A percentile compares a stretch with the other conserved stretches of the same genome.
Evolutionary conservation across 2,329 filamentous ascomycete genomes (phyloP).

Genomic region (Colletotrichum camelliae): DNA sequence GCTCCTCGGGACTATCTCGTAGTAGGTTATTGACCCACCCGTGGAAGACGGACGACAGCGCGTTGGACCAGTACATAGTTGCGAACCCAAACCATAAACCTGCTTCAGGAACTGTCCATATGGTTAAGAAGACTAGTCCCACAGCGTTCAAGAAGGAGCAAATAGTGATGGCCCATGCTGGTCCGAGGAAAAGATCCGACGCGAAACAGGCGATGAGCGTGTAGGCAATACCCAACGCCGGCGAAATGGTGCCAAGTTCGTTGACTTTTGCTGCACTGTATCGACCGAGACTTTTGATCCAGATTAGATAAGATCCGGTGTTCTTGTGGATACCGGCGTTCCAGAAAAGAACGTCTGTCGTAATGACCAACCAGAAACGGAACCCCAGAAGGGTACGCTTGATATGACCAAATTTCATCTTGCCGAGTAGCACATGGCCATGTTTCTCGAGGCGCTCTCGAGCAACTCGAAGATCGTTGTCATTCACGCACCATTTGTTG

Average conservation of each 20-base stretch:
- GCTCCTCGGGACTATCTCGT: background rate
- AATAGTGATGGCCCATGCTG: conserved; percentile 36
- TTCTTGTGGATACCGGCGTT: conserved; percentile 48
- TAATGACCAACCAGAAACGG: conserved; percentile 40
- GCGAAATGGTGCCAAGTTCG: conserved; percentile 41
- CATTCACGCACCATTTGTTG: conserved; percentile 41
- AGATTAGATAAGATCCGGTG: conserved; percentile 39
- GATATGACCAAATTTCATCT: conserved; percentile 35
- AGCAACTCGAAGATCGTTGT: conserved; percentile 28
- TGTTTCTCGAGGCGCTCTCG: conserved; percentile 37
- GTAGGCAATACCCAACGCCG: background rate
- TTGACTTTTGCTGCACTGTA: conserved; percentile 54
- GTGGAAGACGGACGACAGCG: background rate
- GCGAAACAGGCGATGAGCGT: background rate
- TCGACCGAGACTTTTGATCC: conserved; percentile 44
- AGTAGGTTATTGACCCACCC: conserved; percentile 7
- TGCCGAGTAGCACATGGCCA: conserved; percentile 45
- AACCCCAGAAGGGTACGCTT: conserved; percentile 41
- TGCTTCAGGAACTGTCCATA: conserved; percentile 62
- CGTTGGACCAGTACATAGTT: conserved; percentile 30
- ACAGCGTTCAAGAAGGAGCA: background rate
- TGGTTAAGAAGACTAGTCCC: conserved; percentile 43
- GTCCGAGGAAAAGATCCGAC: background rate
- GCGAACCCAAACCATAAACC: conserved; percentile 58
- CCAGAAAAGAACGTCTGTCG: conserved; percentile 49